phyloP scores from a whole-genome alignment of 768 basidiomycete genomes.

The Russula foetens region DNA sequence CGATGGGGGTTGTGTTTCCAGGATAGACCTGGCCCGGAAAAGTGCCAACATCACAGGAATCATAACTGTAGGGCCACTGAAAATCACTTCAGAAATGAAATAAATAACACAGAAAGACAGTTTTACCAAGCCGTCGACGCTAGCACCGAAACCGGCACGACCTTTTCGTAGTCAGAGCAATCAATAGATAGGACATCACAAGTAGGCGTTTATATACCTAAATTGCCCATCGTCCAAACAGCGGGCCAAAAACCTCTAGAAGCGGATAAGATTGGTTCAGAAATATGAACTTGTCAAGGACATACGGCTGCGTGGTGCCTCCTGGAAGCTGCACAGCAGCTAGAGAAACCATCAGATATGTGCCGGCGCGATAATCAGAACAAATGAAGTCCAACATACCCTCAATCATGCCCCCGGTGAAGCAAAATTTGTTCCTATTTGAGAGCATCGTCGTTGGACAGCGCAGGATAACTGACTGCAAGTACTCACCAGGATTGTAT shows the following conservation, averaged over 20 bases:
- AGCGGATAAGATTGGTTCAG: conserved; percentile 19
- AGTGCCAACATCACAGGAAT: conserved; percentile 62
- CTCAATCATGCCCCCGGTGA: conserved; percentile 70
- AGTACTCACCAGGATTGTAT: conserved; percentile 27
- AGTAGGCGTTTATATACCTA: conserved; percentile 36
- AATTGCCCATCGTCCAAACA: conserved; percentile 57
- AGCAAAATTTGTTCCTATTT: conserved; percentile 62
- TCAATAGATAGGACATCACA: background rate
- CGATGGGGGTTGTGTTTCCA: conserved; percentile 55
- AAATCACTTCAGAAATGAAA: background rate
- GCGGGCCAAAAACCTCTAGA: conserved; percentile 43
- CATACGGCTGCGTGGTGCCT: conserved; percentile 1
- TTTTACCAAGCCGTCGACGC: conserved; percentile 71
- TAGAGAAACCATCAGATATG: background rate
- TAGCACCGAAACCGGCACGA: conserved; percentile 82
- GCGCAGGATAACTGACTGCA: background rate
- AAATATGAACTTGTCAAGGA: background rate
- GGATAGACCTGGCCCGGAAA: conserved; percentile 64
- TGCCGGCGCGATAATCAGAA: background rate
- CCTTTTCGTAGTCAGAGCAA: conserved; percentile 31
- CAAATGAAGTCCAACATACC: background rate
- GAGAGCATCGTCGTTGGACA: conserved; percentile 18
- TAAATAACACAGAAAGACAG: background rate
- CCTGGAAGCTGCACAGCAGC: conserved; percentile 19
- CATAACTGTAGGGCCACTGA: conserved; percentile 82